phyloP scores from a whole-genome alignment of 306 rosid genomes.

The Trifolium subterraneum region DNA sequence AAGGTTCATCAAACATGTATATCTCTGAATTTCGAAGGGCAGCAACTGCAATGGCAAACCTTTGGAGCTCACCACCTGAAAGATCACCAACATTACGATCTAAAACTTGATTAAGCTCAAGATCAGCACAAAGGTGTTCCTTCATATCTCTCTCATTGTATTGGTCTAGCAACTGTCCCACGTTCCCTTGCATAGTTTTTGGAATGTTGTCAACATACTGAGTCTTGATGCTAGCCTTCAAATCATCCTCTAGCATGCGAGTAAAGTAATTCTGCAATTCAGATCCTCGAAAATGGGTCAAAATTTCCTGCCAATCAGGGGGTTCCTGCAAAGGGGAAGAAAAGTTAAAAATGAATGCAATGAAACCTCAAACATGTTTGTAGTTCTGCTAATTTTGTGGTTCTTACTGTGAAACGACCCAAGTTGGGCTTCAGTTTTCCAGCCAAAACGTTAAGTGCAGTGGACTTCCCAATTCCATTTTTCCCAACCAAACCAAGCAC shows the following conservation, averaged over 20 bases:
- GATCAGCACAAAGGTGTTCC: too few species aligned
- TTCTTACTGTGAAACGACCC: conserved; percentile 86
- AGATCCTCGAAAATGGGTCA: conserved; percentile 90
- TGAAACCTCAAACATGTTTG: conserved; percentile 8
- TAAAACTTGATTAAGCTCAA: too few species aligned
- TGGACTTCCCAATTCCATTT: conserved; percentile 96
- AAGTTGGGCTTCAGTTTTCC: conserved; percentile 91
- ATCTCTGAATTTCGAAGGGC: too few species aligned
- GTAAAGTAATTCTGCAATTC: conserved; percentile 93
- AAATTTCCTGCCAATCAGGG: conserved; percentile 97
- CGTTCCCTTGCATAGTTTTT: too few species aligned
- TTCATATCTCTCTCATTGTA: too few species aligned
- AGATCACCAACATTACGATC: too few species aligned
- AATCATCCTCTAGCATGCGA: conserved; percentile 87
- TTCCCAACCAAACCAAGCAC: conserved; percentile 98
- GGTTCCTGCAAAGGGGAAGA: conserved; percentile 67
- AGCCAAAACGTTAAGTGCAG: conserved; percentile 94
- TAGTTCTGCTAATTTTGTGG: background rate
- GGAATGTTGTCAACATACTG: too few species aligned
- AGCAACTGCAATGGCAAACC: too few species aligned
- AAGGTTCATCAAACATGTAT: too few species aligned
- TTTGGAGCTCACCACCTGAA: too few species aligned
- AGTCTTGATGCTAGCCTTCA: conserved; percentile 55
- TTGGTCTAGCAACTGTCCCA: too few species aligned
- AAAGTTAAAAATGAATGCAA: conserved; percentile 22